phyloP scores from a whole-genome alignment of 257 asterid genomes.

The Fraxinus pennsylvanica region DNA sequence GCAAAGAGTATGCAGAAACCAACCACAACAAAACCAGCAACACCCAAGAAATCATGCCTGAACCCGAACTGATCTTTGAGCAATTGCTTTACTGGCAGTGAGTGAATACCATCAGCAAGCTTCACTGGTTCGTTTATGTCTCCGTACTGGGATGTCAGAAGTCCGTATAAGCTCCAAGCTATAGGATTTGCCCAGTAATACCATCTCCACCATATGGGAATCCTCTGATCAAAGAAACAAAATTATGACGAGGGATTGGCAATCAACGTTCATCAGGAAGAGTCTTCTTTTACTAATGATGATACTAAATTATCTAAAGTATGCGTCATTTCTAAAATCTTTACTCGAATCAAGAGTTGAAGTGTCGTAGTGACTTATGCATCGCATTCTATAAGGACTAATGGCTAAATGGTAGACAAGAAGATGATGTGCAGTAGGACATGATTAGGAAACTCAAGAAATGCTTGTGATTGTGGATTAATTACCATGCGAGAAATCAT shows the following conservation, averaged over 20 bases:
- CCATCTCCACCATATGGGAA: slow-evolving; percentile 98
- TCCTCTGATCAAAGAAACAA: slow-evolving; percentile 50
- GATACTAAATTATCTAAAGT: background rate
- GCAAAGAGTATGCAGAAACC: slow-evolving; percentile 66
- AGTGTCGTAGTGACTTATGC: no score
- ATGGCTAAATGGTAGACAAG: no score
- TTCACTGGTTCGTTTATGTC: slow-evolving; percentile 46
- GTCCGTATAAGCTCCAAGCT: slow-evolving; percentile 87
- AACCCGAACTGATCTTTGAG: slow-evolving; percentile 65
- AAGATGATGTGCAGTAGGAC: no score
- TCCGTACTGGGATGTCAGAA: slow-evolving; percentile 79
- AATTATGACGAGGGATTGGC: background rate
- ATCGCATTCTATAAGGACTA: no score
- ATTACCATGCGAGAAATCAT: slow-evolving; percentile 64
- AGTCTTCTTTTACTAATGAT: background rate
- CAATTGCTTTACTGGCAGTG: slow-evolving; percentile 54
- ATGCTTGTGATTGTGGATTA: slow-evolving; percentile 2
- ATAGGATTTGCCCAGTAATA: slow-evolving; percentile 88
- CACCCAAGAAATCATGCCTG: slow-evolving; percentile 65
- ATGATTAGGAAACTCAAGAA: background rate
- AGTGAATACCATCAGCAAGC: slow-evolving; percentile 55
- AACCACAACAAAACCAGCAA: slow-evolving; percentile 58
- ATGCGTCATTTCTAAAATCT: background rate
- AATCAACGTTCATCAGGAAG: background rate
- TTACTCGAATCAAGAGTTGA: background rate